phyloP scores from a whole-genome alignment of 83 land plant genomes.

The Diphasiastrum complanatum region DNA sequence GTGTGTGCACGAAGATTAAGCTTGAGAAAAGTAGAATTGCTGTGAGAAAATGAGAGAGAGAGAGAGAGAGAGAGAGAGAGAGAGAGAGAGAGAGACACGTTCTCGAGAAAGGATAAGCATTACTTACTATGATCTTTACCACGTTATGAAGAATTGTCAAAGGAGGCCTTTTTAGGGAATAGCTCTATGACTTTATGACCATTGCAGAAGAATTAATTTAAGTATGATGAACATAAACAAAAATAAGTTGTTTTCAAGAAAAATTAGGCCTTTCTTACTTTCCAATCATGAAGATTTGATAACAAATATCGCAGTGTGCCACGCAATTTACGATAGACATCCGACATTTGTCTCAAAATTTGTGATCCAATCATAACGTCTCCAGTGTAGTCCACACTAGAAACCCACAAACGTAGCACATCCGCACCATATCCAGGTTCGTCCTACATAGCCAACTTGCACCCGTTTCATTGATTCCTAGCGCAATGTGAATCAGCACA shows the following conservation, averaged over 20 bases:
- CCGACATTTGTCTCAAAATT: slow-evolving; percentile 89
- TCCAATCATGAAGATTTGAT: slow-evolving; percentile 96
- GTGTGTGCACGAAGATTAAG: too few species aligned
- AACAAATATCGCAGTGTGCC: slow-evolving; percentile 88
- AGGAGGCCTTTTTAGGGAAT: too few species aligned
- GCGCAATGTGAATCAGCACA: not conserved
- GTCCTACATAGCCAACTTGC: slow-evolving; percentile 38
- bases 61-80: too few species aligned
- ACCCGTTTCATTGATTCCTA: not conserved
- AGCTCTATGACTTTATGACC: too few species aligned
- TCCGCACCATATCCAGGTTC: slow-evolving; percentile 97
- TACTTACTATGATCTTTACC: too few species aligned
- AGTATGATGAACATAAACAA: too few species aligned
- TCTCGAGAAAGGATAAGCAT: too few species aligned
- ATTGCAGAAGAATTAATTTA: too few species aligned
- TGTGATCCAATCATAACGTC: slow-evolving; percentile 94
- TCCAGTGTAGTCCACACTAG: slow-evolving; percentile 96
- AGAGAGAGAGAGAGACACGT: too few species aligned
- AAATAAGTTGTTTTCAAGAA: not conserved
- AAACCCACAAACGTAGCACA: slow-evolving; percentile 94
- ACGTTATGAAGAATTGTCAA: too few species aligned
- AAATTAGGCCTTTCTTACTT: slow-evolving; percentile 39
- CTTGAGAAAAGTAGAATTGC: too few species aligned
- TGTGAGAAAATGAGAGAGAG: too few species aligned
- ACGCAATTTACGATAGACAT: slow-evolving; percentile 83